These are phyloP conservation scores for Kwoniella sp. DNA, from an alignment of 768 basidiomycete species.

Conservation along the genomic window DNA sequence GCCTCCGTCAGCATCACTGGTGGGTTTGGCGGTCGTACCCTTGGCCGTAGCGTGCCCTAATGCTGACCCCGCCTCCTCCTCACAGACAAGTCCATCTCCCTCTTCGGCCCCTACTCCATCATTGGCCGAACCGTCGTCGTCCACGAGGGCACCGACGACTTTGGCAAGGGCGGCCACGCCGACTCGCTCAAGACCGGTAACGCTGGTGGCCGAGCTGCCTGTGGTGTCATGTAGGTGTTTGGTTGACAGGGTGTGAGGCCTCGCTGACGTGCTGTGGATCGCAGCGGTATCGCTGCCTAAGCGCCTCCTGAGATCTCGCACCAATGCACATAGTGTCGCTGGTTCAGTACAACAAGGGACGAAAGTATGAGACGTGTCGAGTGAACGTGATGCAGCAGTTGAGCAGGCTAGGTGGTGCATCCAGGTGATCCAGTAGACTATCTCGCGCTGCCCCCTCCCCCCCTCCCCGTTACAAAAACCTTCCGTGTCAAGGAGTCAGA, in stretches of 20 bases:
- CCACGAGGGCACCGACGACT: constrained; percentile 72
- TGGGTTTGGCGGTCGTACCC: constrained; percentile 12
- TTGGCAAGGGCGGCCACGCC: constrained; percentile 64
- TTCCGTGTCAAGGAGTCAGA: constrained; percentile 16
- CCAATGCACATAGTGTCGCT: too few relatives aligned
- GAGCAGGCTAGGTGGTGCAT: background rate
- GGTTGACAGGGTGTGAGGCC: background rate
- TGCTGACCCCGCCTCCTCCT: background rate
- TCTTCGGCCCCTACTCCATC: constrained; percentile 65
- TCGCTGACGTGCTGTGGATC: background rate
- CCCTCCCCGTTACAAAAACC: background rate
- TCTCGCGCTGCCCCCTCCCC: too few relatives aligned
- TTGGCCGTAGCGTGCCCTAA: background rate
- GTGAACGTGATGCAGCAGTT: background rate
- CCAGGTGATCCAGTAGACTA: too few relatives aligned
- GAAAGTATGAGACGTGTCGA: too few relatives aligned
- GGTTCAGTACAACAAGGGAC: too few relatives aligned
- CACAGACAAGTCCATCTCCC: constrained; percentile 59
- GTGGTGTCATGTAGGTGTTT: constrained; percentile 67
- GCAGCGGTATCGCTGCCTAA: constrained; percentile 22
- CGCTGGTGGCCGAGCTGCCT: constrained; percentile 66
- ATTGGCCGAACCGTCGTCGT: constrained; percentile 72
- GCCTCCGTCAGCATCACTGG: constrained; percentile 59
- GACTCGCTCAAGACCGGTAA: constrained; percentile 76
- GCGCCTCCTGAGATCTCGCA: too few relatives aligned